These are phyloP conservation scores for Blastobotrys proliferans DNA, from an alignment of 1,139 yeast genomes.

Conservation along the genomic window DNA sequence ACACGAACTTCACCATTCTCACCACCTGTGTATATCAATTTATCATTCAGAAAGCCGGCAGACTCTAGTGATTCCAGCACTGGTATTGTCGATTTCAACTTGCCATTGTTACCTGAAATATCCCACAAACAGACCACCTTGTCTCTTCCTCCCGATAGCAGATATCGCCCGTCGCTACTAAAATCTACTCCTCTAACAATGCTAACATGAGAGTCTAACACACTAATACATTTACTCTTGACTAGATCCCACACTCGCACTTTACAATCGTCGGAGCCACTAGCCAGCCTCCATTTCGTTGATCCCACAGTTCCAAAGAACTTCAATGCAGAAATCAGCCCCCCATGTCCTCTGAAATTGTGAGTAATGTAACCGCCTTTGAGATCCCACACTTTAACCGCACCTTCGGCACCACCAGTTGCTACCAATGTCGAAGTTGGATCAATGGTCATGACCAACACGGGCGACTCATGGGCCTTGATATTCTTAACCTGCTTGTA, in stretches of 20 bases:
- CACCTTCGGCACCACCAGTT: slow-evolving; percentile 94
- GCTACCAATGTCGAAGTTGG: slow-evolving; percentile 81
- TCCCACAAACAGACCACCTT: slow-evolving; percentile 66
- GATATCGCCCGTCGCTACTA: slow-evolving; percentile 45
- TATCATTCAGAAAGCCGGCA: slow-evolving; percentile 52
- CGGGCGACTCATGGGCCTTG: slow-evolving; percentile 63
- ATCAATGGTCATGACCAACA: slow-evolving; percentile 73
- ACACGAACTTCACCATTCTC: slow-evolving; percentile 62
- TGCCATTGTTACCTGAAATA: slow-evolving; percentile 48
- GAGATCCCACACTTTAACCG: slow-evolving; percentile 87
- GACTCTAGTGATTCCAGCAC: slow-evolving; percentile 77
- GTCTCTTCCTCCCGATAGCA: slow-evolving; percentile 89
- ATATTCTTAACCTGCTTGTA: slow-evolving; percentile 35
- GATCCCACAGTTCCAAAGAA: slow-evolving; percentile 62
- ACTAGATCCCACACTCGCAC: slow-evolving; percentile 90
- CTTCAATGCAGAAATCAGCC: slow-evolving; percentile 74
- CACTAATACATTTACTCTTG: slow-evolving; percentile 61
- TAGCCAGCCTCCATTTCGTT: slow-evolving; percentile 70
- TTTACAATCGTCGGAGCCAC: slow-evolving; percentile 78
- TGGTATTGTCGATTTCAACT: slow-evolving; percentile 63
- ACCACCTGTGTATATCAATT: slow-evolving; percentile 69
- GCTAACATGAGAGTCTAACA: slow-evolving; percentile 68
- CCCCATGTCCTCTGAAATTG: slow-evolving; percentile 88
- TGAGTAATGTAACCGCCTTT: slow-evolving; percentile 87
- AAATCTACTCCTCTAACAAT: slow-evolving; percentile 88